A percentile compares a stretch with the other conserved stretches of the same genome.
Evolutionary conservation across 768 basidiomycete species (phyloP).

Genomic region (Podaxis carcinomalis): DNA sequence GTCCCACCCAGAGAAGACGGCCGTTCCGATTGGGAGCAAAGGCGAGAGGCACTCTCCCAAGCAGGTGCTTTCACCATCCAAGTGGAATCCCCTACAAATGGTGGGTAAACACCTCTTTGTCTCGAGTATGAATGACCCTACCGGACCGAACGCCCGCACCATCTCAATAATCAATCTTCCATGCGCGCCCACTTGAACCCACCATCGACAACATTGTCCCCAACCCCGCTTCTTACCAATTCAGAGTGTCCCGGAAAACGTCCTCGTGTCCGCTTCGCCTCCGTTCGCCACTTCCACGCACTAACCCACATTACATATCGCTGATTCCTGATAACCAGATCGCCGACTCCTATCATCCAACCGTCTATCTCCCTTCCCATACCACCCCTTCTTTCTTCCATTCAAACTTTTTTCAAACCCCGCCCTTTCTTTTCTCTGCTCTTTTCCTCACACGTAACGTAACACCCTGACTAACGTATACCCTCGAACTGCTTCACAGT

Average conservation of each 20-base stretch:
- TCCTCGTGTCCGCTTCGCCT: not conserved
- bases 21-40: conserved; percentile 25
- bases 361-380: conserved; percentile 1
- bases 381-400: conserved; percentile 1
- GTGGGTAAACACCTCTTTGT: conserved; percentile 20
- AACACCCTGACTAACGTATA: conserved; percentile 15
- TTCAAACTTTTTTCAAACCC: conserved; percentile 19
- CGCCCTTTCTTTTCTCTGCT: conserved; percentile 14
- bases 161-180: not conserved
- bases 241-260: no score
- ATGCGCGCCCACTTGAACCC: no score
- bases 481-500: not conserved
- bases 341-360: not conserved
- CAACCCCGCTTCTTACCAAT: no score
- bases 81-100: conserved; percentile 29
- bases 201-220: no score
- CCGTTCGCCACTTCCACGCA: not conserved
- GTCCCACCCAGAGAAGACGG: conserved; percentile 17
- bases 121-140: not conserved
- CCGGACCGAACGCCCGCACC: not conserved
- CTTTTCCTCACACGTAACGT: conserved; percentile 7
- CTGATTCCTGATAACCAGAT: not conserved
- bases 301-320: not conserved
- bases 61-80: conserved; percentile 68
- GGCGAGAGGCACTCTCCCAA: conserved; percentile 42